Base-by-base conservation (phyloP, 202 grass and related monocot species). In the Carex arenaria region DNA sequence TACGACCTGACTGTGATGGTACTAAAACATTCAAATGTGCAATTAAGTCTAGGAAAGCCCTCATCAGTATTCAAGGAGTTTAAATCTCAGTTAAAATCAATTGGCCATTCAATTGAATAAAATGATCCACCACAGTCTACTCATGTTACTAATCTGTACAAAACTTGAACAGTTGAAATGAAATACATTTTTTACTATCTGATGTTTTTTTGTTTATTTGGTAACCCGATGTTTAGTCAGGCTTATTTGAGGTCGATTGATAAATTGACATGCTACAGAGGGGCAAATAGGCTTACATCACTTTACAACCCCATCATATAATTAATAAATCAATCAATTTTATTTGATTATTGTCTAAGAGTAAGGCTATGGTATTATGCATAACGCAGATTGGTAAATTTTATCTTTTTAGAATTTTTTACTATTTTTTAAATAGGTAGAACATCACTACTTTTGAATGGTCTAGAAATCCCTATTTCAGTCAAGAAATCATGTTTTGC, bases 301-400 rank as follows among this genome's bases (percentile, higher is more conserved):
- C 51, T 30, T 31, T 19, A 78, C 28, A 34, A 31, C 53, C 52
- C 52, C 57, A 14, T 32, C 4, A 18, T 77, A 34, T 34, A 77
- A 77, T 76, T 76, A 80, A 80, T 74, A 53, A 38, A 43, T 26
- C 17, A 10, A 52, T 76, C 19, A 26, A 76, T 31, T 49, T 49
- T 17, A 52, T 79, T 12, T 61, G 19, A 31, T 61, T 60, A 61
- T 13, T 36, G 7, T 10, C 61, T 65, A 64, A 26, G 7, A 36
- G 36, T 38, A 38, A 38, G 36, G 36, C 36, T 38, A 38, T 38
- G 36, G 36, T 38, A 38, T 4, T 36, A 5, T 38, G 4, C 36
- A 38, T 38, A 38, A 0, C 36, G 4, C 36, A 38, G 36, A 38
- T 38, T 38, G 36, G 36, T n/a, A n/a, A n/a, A n/a, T n/a, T n/a